A percentile compares a stretch with the other conserved stretches of the same genome.
Conservation (phyloP, 352 stramenopile species). For the Phytopythium litorale region DNA sequence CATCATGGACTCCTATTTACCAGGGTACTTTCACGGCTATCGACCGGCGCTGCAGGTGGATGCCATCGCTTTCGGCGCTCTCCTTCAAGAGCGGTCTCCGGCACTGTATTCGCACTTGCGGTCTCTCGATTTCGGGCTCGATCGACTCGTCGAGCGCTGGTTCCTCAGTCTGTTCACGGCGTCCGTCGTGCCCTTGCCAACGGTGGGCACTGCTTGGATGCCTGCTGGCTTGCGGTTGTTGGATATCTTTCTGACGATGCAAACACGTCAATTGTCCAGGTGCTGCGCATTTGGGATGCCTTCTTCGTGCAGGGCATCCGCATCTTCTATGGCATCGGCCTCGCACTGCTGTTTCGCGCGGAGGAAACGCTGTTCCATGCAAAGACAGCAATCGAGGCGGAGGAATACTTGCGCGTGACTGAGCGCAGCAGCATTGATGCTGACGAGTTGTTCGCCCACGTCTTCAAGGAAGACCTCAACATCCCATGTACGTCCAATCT, state of each 20-base stretch:
- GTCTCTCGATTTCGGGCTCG: constrained; percentile 49
- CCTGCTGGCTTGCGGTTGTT: background rate
- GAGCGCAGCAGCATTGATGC: constrained; percentile 68
- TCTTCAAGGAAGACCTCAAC: constrained; percentile 79
- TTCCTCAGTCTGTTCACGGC: constrained; percentile 76
- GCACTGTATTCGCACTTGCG: constrained; percentile 48
- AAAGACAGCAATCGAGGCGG: constrained; percentile 42
- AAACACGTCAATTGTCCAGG: constrained; percentile 14
- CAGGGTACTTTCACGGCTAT: constrained; percentile 78
- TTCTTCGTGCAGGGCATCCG: constrained; percentile 73
- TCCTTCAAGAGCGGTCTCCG: constrained; percentile 53
- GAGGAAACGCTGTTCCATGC: constrained; percentile 68
- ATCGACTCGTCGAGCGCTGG: constrained; percentile 57
- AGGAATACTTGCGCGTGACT: constrained; percentile 44
- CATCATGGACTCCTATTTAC: constrained; percentile 61
- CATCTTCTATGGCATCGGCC: constrained; percentile 65
- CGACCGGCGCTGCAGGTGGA: constrained; percentile 70
- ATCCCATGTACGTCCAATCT: constrained; percentile 51
- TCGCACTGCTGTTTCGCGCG: constrained; percentile 60
- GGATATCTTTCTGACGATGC: background rate
- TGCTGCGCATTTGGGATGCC: constrained; percentile 74
- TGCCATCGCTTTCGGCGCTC: constrained; percentile 41
- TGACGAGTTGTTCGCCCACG: constrained; percentile 62
- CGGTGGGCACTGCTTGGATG: constrained; percentile 24
- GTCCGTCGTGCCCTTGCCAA: constrained; percentile 60